phyloP scores from a whole-genome alignment of 345 rosid species.

The Pugionium cornutum region DNA sequence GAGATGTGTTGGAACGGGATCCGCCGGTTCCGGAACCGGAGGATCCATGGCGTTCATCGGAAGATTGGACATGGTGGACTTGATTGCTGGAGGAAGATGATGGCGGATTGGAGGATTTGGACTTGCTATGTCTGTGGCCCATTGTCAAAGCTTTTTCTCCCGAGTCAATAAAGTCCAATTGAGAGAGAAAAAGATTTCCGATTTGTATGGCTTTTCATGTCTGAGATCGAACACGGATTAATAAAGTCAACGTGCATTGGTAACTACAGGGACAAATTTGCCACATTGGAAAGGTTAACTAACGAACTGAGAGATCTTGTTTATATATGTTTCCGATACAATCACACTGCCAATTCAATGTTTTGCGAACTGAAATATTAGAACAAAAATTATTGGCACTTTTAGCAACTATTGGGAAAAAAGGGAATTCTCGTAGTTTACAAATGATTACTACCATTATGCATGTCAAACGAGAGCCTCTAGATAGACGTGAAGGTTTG shows the following conservation, averaged over 20 bases:
- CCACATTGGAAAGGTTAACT: too few relatives aligned
- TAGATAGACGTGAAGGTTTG: background rate
- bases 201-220: slow-evolving; percentile 13
- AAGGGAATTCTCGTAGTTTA: background rate
- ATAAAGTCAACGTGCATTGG: too few relatives aligned
- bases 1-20: slow-evolving; percentile 33
- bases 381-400: background rate
- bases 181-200: slow-evolving; percentile 25
- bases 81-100: slow-evolving; percentile 31
- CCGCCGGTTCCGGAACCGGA: slow-evolving; percentile 24
- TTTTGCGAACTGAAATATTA: background rate
- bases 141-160: slow-evolving; percentile 27
- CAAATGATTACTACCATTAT: background rate
- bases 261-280: too few relatives aligned
- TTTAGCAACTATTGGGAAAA: too few relatives aligned
- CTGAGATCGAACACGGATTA: slow-evolving; percentile 28
- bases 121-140: slow-evolving; percentile 44
- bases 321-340: background rate
- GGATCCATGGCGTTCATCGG: slow-evolving; percentile 33
- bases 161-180: slow-evolving; percentile 36
- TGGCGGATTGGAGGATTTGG: slow-evolving; percentile 42
- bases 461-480: background rate
- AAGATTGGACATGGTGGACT: slow-evolving; percentile 23
- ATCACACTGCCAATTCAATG: slow-evolving; percentile 11
- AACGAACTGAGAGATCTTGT: background rate